Evolutionary conservation across 495 filamentous ascomycete genomes (phyloP), one percentile per base, ranked within the genome.

Genomic region (Penicillium manginii): DNA sequence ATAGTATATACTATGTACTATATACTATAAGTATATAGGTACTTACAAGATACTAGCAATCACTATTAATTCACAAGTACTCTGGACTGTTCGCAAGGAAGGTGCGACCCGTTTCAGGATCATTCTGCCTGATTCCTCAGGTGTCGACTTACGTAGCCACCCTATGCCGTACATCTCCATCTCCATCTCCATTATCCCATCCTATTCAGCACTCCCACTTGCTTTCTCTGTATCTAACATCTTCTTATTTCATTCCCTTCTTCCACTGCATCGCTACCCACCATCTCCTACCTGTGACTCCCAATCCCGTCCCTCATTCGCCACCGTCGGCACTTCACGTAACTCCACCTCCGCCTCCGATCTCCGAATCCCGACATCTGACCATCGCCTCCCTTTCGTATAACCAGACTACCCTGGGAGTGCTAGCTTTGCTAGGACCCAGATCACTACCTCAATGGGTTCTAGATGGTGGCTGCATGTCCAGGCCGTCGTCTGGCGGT

Each of bases 401-500:
- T 49, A 7, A 49, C 40, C 17, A 43, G 7, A 52, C 17, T 12
- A 15, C 32, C 23, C 50, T n/a, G n/a, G n/a, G 23, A 33, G 50
- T 17, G 17, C 54, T 49, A 26, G 31, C 31, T 21, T 45, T 42
- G 47, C 45, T 46, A 18, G 10, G 4, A 52, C n/a, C 18, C 32
- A 21, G n/a, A 43, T 12, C 14, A 40, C 23, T 17, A 19, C 43
- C 50, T 58, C 50, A 45, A 81, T 80, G 78, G 57, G 69, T 21
- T 74, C 86, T 15, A 84, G 90, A 55, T 85, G 85, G 81, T 83
- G 87, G 65, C 84, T 94, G n/a, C 78, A 81, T 29, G 58, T 88
- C 59, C 86, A 92, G 68, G 92, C 92, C 47, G 69, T 77, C 32
- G 81, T 89, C 69, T 94, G 90, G 91, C 82, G 92, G 43, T 79